A percentile compares a stretch with the other conserved stretches of the same genome.
phyloP scores from a whole-genome alignment of 768 basidiomycete species.

The Calocybe gangraenosa region DNA sequence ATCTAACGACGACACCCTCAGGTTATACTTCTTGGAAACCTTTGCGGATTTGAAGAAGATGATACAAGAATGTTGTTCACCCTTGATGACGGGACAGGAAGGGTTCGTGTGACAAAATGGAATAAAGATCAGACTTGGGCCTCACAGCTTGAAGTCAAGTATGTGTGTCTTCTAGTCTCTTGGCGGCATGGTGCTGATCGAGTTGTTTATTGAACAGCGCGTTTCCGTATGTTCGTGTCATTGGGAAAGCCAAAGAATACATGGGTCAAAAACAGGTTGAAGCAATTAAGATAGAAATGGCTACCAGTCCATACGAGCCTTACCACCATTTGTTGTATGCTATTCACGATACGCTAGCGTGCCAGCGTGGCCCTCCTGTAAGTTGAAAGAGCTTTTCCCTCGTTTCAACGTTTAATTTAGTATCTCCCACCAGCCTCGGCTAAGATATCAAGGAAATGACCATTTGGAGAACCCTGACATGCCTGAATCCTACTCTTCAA shows the following conservation, averaged over 20 bases:
- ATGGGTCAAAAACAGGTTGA: constrained; percentile 18
- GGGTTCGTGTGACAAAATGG: constrained; percentile 57
- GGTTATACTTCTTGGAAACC: constrained; percentile 74
- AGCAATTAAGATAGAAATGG: constrained; percentile 14
- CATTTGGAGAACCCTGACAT: too few species aligned
- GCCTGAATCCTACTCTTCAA: too few species aligned
- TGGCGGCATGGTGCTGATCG: too few species aligned
- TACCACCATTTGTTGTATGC: constrained; percentile 24
- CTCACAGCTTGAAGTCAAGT: constrained; percentile 2
- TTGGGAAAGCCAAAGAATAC: constrained; percentile 21
- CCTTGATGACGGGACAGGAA: constrained; percentile 31
- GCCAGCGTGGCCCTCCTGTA: constrained; percentile 19
- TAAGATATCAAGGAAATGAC: too few species aligned
- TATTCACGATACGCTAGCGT: constrained; percentile 17
- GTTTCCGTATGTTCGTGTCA: constrained; percentile 52
- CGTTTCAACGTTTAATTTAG: too few species aligned
- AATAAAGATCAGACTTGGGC: constrained; percentile 24
- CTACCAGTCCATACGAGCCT: constrained; percentile 21
- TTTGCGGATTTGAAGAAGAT: constrained; percentile 57
- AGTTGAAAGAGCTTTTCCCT: constrained; percentile 1
- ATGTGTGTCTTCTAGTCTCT: constrained; percentile 7
- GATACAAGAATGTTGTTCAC: constrained; percentile 67
- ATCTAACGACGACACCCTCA: constrained; percentile 27
- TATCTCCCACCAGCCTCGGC: too few species aligned
- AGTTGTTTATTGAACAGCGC: constrained; percentile 38